These are phyloP conservation scores for Incumbomyces lentus DNA, from an alignment of 2,329 filamentous ascomycete species.

Conservation along the genomic window DNA sequence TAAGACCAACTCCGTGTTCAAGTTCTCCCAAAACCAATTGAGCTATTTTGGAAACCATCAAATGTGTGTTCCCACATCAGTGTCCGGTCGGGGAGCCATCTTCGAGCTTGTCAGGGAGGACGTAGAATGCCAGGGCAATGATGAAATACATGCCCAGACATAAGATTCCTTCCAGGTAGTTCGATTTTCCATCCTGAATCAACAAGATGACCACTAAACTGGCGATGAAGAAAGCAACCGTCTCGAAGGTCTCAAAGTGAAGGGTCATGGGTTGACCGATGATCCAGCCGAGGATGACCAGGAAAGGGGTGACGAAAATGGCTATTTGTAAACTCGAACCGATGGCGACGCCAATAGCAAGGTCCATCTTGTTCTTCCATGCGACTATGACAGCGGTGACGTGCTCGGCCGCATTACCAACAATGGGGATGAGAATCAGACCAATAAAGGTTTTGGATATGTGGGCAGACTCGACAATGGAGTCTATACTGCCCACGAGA, in stretches of 20 bases:
- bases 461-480: conserved; percentile 56
- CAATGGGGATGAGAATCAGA: conserved; percentile 67
- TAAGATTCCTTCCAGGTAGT: conserved; percentile 75
- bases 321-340: conserved; percentile 77
- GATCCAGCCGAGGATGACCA: conserved; percentile 73
- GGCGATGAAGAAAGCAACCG: conserved; percentile 65
- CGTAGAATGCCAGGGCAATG: conserved; percentile 39
- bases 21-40: not conserved
- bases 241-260: conserved; percentile 72
- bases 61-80: not conserved
- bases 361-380: conserved; percentile 57
- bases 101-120: conserved; percentile 34
- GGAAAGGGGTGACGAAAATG: conserved; percentile 66
- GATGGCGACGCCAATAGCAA: conserved; percentile 68
- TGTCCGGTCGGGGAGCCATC: not conserved
- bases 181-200: conserved; percentile 72
- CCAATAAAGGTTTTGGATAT: conserved; percentile 76
- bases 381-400: conserved; percentile 73
- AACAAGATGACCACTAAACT: conserved; percentile 63
- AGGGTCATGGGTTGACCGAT: conserved; percentile 63
- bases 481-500: conserved; percentile 65
- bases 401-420: conserved; percentile 71
- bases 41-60: not conserved
- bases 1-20: too few species aligned
- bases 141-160: conserved; percentile 44